These are phyloP conservation scores for Blastocystis sp. DNA, from an alignment of 352 stramenopile species.

Conservation along the genomic window DNA sequence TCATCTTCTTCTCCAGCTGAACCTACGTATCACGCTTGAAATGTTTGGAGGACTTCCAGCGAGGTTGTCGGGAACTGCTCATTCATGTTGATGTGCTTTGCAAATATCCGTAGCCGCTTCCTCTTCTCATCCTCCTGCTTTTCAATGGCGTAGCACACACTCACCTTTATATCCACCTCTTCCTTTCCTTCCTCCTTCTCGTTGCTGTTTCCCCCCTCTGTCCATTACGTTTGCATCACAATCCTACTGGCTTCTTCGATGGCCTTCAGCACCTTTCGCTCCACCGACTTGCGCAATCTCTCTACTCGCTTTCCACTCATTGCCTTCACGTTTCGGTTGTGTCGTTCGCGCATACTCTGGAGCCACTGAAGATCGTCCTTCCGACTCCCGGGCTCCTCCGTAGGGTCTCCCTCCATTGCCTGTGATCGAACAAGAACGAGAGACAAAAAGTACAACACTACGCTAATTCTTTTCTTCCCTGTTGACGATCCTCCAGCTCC, in stretches of 20 bases:
- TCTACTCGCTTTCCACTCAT: constrained; percentile 14
- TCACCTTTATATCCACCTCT: not conserved
- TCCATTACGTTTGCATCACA: not conserved
- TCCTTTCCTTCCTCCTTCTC: not conserved
- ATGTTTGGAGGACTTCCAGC: not conserved
- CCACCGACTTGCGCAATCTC: not conserved
- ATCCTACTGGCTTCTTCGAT: not conserved
- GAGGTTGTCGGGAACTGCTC: constrained; percentile 1
- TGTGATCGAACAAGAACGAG: not conserved
- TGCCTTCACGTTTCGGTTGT: constrained; percentile 18
- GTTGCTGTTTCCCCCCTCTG: not conserved
- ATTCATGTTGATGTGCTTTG: constrained; percentile 47
- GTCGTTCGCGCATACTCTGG: not conserved
- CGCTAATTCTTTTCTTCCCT: not conserved
- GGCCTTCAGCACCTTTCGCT: not conserved
- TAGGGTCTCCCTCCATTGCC: not conserved
- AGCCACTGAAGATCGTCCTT: constrained; percentile 8
- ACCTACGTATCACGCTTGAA: not conserved
- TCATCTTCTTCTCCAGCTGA: constrained; percentile 40
- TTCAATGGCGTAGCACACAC: not conserved
- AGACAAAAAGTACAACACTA: constrained; percentile 1
- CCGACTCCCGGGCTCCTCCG: not conserved
- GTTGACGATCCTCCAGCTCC: constrained; percentile 79
- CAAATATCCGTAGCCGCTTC: constrained; percentile 5
- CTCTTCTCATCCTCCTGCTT: not conserved